phyloP scores from a whole-genome alignment of 192 early-diverging fungal species.

The Entrophospora sp. region DNA sequence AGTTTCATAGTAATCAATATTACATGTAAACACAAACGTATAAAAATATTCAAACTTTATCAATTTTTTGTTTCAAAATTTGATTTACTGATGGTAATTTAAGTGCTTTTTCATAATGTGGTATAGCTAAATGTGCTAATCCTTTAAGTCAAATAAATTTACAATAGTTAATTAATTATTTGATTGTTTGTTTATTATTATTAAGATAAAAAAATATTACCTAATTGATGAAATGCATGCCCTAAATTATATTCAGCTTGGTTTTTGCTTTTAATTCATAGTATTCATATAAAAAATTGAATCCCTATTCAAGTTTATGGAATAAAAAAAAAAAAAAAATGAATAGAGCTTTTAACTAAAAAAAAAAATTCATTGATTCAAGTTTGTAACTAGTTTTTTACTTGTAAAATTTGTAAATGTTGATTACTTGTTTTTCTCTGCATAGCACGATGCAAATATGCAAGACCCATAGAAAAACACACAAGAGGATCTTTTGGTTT shows the following conservation, averaged over 20 bases:
- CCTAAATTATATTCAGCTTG: conserved; percentile 82
- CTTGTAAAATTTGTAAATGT: conserved; percentile 57
- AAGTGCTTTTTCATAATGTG: conserved; percentile 77
- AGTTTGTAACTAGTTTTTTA: no score
- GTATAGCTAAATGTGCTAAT: conserved; percentile 68
- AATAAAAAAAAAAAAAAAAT: no score
- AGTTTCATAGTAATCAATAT: neutral
- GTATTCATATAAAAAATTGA: conserved; percentile 60
- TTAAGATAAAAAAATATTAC: conserved; percentile 8
- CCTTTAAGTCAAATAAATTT: conserved; percentile 28
- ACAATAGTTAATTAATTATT: neutral
- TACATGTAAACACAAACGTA: neutral
- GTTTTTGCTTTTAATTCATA: conserved; percentile 32
- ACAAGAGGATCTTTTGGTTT: conserved; percentile 59
- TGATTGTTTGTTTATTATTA: neutral
- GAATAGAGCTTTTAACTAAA: no score
- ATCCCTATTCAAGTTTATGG: conserved; percentile 27
- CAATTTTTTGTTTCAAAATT: conserved; percentile 21
- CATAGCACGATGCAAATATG: conserved; percentile 57
- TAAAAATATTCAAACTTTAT: neutral
- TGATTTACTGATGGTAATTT: conserved; percentile 38
- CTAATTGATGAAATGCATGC: conserved; percentile 82
- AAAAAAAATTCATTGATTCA: no score
- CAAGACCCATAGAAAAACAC: conserved; percentile 51
- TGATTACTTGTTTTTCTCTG: conserved; percentile 61